These are phyloP conservation scores for Cercis canadensis DNA, from an alignment of 306 rosid genomes.

Conservation along the genomic window DNA sequence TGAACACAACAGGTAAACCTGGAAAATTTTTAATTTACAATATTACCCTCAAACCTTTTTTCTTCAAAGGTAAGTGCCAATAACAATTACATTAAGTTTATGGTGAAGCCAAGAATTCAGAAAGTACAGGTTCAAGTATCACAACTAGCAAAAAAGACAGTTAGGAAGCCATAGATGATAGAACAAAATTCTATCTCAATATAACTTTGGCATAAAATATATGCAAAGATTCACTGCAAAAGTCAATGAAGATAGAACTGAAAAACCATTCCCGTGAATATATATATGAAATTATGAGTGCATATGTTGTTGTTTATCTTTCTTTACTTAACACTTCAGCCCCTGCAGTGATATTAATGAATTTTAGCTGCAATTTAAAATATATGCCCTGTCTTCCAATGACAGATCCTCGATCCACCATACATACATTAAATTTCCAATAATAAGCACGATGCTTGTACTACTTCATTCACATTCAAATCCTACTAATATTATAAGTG, in stretches of 20 bases:
- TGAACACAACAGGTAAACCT: too few species aligned
- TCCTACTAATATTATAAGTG: neutral
- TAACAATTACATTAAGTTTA: too few species aligned
- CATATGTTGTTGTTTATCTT: neutral
- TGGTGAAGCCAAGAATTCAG: too few species aligned
- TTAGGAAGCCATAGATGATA: too few species aligned
- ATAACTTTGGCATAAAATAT: too few species aligned
- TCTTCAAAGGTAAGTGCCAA: too few species aligned
- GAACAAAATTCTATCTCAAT: neutral
- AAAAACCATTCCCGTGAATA: neutral
- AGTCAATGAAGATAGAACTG: neutral
- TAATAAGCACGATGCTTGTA: too few species aligned
- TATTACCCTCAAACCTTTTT: too few species aligned
- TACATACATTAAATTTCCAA: neutral
- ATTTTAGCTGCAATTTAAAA: neutral
- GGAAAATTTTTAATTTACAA: too few species aligned
- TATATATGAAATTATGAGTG: neutral
- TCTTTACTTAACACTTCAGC: neutral
- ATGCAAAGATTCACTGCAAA: neutral
- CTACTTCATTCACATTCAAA: neutral
- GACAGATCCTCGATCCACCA: neutral
- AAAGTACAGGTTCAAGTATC: too few species aligned
- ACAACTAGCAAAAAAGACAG: too few species aligned
- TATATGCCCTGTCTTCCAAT: neutral
- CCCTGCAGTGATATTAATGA: neutral